A percentile compares a stretch with the other conserved stretches of the same genome.
phyloP scores from a whole-genome alignment of 1,284 basidiomycete species.

The Cryptococcus sp. region DNA sequence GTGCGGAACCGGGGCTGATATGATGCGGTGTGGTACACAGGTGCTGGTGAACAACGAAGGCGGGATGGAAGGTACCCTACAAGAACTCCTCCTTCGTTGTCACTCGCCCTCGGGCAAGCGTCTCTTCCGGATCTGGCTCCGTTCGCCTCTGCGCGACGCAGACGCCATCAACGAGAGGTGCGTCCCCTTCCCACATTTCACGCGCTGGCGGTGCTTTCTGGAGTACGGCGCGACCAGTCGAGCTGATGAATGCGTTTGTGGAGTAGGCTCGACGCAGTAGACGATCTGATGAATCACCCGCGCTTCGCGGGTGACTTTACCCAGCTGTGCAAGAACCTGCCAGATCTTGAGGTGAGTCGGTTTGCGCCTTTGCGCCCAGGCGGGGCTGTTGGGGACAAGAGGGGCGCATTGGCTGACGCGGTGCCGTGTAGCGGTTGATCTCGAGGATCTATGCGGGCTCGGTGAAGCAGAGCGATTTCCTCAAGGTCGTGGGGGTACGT shows the following conservation, averaged over 20 bases:
- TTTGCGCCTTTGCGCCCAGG: neutral
- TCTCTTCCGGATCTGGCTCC: constrained; percentile 90
- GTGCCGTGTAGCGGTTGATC: constrained; percentile 65
- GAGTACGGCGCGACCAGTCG: neutral
- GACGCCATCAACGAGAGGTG: constrained; percentile 82
- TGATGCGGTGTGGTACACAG: constrained; percentile 47
- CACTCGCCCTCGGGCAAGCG: constrained; percentile 91
- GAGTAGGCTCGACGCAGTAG: constrained; percentile 78
- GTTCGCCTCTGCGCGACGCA: constrained; percentile 75
- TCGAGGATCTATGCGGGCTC: constrained; percentile 89
- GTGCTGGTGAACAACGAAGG: constrained; percentile 88
- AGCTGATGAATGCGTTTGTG: constrained; percentile 13
- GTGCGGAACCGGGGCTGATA: constrained; percentile 5
- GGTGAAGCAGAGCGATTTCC: constrained; percentile 78
- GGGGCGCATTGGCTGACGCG: constrained; percentile 7
- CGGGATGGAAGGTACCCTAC: constrained; percentile 78
- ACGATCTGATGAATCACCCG: constrained; percentile 75
- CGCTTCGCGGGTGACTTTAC: constrained; percentile 73
- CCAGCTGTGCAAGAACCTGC: constrained; percentile 70
- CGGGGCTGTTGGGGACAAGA: too few species aligned
- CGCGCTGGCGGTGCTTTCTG: too few species aligned
- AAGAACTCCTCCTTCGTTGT: constrained; percentile 78
- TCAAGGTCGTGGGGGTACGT: constrained; percentile 70
- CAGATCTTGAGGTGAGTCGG: constrained; percentile 68
- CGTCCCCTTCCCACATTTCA: neutral